Conservation (phyloP, 306 rosid species). For the Sphenostylis stenocarpa region DNA sequence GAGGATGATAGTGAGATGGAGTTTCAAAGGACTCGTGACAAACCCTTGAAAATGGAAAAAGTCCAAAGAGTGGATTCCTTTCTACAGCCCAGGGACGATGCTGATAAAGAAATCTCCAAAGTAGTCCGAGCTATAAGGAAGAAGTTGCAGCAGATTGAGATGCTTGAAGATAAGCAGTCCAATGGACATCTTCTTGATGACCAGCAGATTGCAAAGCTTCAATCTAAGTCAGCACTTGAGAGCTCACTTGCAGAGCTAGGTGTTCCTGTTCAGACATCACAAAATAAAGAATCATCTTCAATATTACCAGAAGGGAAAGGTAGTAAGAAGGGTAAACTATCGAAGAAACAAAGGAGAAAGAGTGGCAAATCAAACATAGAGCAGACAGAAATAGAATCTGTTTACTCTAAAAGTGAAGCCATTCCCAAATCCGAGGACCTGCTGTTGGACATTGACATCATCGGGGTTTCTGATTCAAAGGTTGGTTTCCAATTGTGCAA, state of each 20-base stretch:
- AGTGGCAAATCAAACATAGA: conserved; percentile 43
- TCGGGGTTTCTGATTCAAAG: conserved; percentile 45
- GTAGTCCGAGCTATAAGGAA: conserved; percentile 75
- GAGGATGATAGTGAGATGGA: conserved; percentile 79
- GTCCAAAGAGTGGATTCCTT: conserved; percentile 59
- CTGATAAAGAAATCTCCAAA: conserved; percentile 49
- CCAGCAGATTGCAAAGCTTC: conserved; percentile 90
- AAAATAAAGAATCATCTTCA: conserved; percentile 48
- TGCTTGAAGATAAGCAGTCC: conserved; percentile 87
- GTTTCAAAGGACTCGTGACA: conserved; percentile 54
- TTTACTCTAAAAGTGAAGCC: conserved; percentile 42
- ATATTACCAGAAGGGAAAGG: conserved; percentile 61
- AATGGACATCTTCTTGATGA: conserved; percentile 76
- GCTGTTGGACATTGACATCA: conserved; percentile 38
- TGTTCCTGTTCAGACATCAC: conserved; percentile 49
- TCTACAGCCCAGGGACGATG: conserved; percentile 64
- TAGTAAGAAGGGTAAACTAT: conserved; percentile 54
- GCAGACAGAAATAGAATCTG: conserved; percentile 46
- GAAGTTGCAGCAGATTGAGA: conserved; percentile 95
- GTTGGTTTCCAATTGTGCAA: conserved; percentile 42
- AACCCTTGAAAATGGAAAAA: conserved; percentile 48
- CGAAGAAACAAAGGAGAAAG: conserved; percentile 69
- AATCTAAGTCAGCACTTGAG: conserved; percentile 59
- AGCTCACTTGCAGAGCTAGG: conserved; percentile 81
- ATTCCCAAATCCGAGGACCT: conserved; percentile 50